Evolutionary conservation across 1,284 basidiomycete genomes (phyloP), one percentile per base, ranked within the genome.

Genomic region (Xerocomus minutiporus): DNA sequence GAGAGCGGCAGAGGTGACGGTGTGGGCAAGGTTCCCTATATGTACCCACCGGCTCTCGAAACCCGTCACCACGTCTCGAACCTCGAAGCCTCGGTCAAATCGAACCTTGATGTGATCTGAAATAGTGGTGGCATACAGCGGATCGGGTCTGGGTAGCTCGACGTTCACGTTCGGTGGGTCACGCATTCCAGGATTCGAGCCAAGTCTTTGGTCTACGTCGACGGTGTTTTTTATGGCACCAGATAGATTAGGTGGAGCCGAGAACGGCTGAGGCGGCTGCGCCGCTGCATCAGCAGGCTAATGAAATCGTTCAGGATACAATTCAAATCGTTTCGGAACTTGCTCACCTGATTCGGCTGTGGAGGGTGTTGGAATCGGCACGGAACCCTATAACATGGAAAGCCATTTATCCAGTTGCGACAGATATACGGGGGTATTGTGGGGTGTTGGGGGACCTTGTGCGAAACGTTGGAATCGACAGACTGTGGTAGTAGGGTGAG

Each of bases 1-100:
- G 39, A 71, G 40, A 1, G 43, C 49, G 5, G 39, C 23, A 5
- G 52, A 48, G 7, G 61, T 56, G 31, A 61, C 40, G 1, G 26
- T 31, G 2, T 51, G 8, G 3, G 68, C 64, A 2, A 78, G 43
- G 17, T 71, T 65, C 20, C 59, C 67, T 1, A 79, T 49, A 26
- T 71, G 54, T n/a, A 78, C 61, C 59, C 72, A 70, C n/a, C 67
- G 69, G 8, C 73, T 73, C 41, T 78, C 76, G 26, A 77, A 77
- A 6, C 69, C 73, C 0, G 77, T 79, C 13, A 57, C 47, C 20
- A 78, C 60, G 0, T 69, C 63, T 15, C 60, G 51, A 4, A 79
- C 66, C 2, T 64, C 64, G 38, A 77, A 76, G 0, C 76, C 76
- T 2, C 65, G 58, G 29, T 69, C 71, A 31, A 76, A 68, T 12